Conservation (phyloP, 495 filamentous ascomycete genomes). For the Hyaloscypha hepaticicola region DNA sequence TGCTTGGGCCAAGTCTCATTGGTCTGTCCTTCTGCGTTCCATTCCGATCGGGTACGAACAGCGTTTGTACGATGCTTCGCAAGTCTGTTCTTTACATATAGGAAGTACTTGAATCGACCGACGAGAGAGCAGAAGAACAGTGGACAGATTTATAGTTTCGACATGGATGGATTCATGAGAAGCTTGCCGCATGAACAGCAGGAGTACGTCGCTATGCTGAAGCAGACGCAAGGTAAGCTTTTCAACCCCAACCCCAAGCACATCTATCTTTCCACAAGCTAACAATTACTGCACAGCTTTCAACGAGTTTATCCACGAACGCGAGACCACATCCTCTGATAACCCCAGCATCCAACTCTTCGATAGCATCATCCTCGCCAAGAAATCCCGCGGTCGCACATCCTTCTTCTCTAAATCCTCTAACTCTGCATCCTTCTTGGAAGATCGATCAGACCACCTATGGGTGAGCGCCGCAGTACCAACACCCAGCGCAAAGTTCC, state of each 20-base stretch:
- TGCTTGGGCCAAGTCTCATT: constrained; percentile 80
- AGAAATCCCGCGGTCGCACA: constrained; percentile 77
- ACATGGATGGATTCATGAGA: constrained; percentile 89
- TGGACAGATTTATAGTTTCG: constrained; percentile 86
- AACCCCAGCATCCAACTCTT: constrained; percentile 79
- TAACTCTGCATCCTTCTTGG: constrained; percentile 67
- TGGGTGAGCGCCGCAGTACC: constrained; percentile 89
- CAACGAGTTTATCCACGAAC: constrained; percentile 94
- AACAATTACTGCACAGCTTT: constrained; percentile 57
- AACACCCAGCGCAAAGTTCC: constrained; percentile 68
- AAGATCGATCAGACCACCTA: constrained; percentile 84
- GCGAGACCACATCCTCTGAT: constrained; percentile 61
- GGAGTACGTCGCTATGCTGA: constrained; percentile 82
- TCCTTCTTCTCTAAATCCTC: constrained; percentile 52
- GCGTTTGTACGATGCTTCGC: constrained; percentile 94
- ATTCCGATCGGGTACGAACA: constrained; percentile 83
- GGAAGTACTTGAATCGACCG: constrained; percentile 75
- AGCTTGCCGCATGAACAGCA: constrained; percentile 89
- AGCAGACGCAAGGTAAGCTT: constrained; percentile 88
- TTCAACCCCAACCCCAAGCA: too few species aligned
- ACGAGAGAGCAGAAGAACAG: constrained; percentile 80
- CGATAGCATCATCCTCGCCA: constrained; percentile 92
- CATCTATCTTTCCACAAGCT: background rate
- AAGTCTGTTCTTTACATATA: constrained; percentile 93
- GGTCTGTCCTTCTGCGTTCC: constrained; percentile 88